Conservation (phyloP, 345 rosid species). For the Boechera divaricarpa region DNA sequence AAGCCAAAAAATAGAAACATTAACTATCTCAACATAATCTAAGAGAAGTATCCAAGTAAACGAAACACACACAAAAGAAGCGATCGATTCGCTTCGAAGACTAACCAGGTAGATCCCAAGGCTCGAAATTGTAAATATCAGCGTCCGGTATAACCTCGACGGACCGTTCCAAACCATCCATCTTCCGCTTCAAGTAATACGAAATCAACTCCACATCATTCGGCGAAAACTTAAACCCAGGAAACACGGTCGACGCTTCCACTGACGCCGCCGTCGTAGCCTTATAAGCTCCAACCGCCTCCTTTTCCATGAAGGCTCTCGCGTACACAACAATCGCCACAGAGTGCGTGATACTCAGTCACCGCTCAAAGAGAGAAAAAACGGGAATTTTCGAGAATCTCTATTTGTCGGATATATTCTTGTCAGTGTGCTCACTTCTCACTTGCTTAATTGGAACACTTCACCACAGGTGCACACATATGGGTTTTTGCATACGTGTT, state of each 20-base stretch:
- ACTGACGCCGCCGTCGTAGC: conserved; percentile 61
- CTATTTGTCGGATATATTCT: neutral
- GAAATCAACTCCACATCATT: conserved; percentile 82
- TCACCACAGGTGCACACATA: neutral
- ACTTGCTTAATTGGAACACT: neutral
- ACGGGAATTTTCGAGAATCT: neutral
- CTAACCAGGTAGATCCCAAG: conserved; percentile 91
- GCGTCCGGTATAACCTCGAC: conserved; percentile 72
- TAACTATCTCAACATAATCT: neutral
- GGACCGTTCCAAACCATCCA: conserved; percentile 68
- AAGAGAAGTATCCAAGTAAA: no score
- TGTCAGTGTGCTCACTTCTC: conserved; percentile 14
- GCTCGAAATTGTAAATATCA: conserved; percentile 73
- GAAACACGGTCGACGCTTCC: conserved; percentile 68
- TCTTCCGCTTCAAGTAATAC: conserved; percentile 74
- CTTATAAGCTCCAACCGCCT: conserved; percentile 31
- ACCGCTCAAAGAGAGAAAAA: neutral
- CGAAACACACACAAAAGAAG: no score
- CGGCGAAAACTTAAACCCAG: conserved; percentile 85
- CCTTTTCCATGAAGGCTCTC: conserved; percentile 23
- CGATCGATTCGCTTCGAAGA: neutral
- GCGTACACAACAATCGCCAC: conserved; percentile 15
- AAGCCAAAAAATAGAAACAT: neutral
- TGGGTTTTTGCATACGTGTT: conserved; percentile 30
- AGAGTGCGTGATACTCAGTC: neutral